phyloP scores from a whole-genome alignment of 805 yeast genomes.

The Candida pseudoglaebosa region DNA sequence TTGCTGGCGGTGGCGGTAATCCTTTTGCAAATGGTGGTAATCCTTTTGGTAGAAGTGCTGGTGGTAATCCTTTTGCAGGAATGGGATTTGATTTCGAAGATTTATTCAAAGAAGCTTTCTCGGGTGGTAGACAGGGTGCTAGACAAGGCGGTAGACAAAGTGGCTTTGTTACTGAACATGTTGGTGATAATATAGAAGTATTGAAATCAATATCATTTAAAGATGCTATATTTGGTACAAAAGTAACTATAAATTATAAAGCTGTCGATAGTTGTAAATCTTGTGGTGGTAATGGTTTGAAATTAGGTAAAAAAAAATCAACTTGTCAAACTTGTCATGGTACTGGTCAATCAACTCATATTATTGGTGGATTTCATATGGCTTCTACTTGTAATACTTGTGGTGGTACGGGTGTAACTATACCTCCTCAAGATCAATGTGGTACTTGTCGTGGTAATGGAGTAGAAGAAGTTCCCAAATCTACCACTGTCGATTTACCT shows the following conservation, averaged over 20 bases:
- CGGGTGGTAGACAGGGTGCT: conserved; percentile 31
- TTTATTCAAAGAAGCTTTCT: conserved; percentile 47
- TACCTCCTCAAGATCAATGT: conserved; percentile 69
- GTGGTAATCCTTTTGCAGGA: conserved; percentile 54
- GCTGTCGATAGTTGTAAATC: conserved; percentile 73
- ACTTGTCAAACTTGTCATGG: conserved; percentile 91
- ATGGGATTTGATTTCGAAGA: conserved; percentile 47
- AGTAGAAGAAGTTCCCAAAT: conserved; percentile 60
- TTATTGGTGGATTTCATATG: conserved; percentile 94
- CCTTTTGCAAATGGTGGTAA: conserved; percentile 37
- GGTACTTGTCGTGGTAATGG: conserved; percentile 85
- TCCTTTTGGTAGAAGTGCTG: conserved; percentile 34
- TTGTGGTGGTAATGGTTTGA: conserved; percentile 85
- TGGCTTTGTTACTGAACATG: conserved; percentile 66
- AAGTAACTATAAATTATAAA: conserved; percentile 61
- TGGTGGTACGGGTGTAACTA: conserved; percentile 81
- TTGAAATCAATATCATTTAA: conserved; percentile 71
- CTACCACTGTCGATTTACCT: conserved; percentile 82
- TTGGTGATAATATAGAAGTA: conserved; percentile 86
- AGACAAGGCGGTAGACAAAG: conserved; percentile 37
- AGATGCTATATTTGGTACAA: conserved; percentile 82
- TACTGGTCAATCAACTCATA: conserved; percentile 83
- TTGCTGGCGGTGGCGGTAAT: conserved; percentile 42
- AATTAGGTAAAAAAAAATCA: conserved; percentile 64
- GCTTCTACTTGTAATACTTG: conserved; percentile 87